Percentiles rank a stretch among this genome's conserved stretches.
Conservation (phyloP, 1,139 yeast species). For the Taphrina wiesneri region DNA sequence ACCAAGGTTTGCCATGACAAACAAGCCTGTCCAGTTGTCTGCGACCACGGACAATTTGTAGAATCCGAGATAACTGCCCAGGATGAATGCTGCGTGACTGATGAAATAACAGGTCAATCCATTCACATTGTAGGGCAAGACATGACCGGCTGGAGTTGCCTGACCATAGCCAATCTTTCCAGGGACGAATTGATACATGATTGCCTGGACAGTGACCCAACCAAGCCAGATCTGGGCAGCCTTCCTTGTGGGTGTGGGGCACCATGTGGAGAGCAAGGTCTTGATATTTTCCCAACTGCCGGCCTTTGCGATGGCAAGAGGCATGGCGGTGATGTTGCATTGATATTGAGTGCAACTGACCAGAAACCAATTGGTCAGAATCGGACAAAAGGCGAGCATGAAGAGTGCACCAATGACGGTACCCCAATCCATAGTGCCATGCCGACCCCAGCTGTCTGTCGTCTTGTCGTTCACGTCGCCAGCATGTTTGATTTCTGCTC, state of each 20-base stretch:
- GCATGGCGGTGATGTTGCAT: slow-evolving; percentile 32
- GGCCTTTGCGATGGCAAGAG: slow-evolving; percentile 5
- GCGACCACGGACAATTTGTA: slow-evolving; percentile 31
- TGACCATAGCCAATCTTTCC: slow-evolving; percentile 36
- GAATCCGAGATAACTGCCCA: slow-evolving; percentile 24
- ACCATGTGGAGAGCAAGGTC: slow-evolving; percentile 22
- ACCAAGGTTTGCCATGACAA: slow-evolving; percentile 32
- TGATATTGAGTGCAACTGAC: slow-evolving; percentile 31
- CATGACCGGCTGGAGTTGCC: slow-evolving; percentile 35
- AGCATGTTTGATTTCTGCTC: background rate
- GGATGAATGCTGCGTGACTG: slow-evolving; percentile 32
- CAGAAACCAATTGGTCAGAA: slow-evolving; percentile 30
- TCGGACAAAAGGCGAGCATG: slow-evolving; percentile 31
- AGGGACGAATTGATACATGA: slow-evolving; percentile 33
- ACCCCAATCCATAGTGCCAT: slow-evolving; percentile 28
- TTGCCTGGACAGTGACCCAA: slow-evolving; percentile 33
- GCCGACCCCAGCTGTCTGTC: slow-evolving; percentile 25
- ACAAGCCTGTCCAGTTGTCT: slow-evolving; percentile 33
- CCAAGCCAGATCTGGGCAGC: slow-evolving; percentile 29
- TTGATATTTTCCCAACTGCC: background rate
- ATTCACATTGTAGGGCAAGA: slow-evolving; percentile 34
- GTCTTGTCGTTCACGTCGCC: slow-evolving; percentile 13
- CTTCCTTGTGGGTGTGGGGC: slow-evolving; percentile 27
- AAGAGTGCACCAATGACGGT: slow-evolving; percentile 29
- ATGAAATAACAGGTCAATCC: slow-evolving; percentile 34